Evolutionary conservation across 108 stramenopile genomes (phyloP).

Genomic region (Discostella stelligeroides): DNA sequence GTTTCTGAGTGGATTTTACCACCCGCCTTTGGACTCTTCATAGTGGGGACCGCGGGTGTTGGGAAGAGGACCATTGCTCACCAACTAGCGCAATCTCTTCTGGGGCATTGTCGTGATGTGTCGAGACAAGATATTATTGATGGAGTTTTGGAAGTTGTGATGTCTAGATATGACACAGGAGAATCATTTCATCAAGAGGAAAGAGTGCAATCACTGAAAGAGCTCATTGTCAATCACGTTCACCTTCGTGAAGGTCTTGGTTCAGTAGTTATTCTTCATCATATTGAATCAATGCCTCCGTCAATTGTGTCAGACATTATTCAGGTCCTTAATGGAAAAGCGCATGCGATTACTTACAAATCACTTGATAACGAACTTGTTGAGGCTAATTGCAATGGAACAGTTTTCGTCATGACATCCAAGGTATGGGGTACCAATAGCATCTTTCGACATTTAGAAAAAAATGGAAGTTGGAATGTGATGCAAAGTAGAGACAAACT

Average conservation of each 20-base stretch:
- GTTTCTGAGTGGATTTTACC: slow-evolving; percentile 29
- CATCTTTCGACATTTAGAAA: slow-evolving; percentile 37
- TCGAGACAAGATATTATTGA: background rate
- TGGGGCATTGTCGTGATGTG: slow-evolving; percentile 25
- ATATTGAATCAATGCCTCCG: slow-evolving; percentile 32
- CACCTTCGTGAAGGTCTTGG: slow-evolving; percentile 22
- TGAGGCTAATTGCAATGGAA: slow-evolving; percentile 37
- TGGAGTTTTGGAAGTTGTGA: slow-evolving; percentile 26
- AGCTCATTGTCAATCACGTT: slow-evolving; percentile 38
- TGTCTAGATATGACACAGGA: slow-evolving; percentile 1
- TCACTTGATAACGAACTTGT: slow-evolving; percentile 2
- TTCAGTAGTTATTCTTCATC: slow-evolving; percentile 41
- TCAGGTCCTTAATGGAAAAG: slow-evolving; percentile 27
- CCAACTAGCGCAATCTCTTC: slow-evolving; percentile 23
- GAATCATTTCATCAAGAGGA: background rate
- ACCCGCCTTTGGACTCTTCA: slow-evolving; percentile 35
- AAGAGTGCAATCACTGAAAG: slow-evolving; percentile 6
- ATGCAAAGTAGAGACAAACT: slow-evolving; percentile 25
- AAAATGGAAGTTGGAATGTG: slow-evolving; percentile 15
- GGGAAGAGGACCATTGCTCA: slow-evolving; percentile 35
- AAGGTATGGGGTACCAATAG: slow-evolving; percentile 47
- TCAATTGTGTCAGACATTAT: slow-evolving; percentile 24
- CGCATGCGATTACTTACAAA: slow-evolving; percentile 21
- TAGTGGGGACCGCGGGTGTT: slow-evolving; percentile 38
- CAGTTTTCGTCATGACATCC: slow-evolving; percentile 42